Evolutionary conservation across 2,329 filamentous ascomycete genomes (phyloP).

Genomic region (Ophiostoma sp.): DNA sequence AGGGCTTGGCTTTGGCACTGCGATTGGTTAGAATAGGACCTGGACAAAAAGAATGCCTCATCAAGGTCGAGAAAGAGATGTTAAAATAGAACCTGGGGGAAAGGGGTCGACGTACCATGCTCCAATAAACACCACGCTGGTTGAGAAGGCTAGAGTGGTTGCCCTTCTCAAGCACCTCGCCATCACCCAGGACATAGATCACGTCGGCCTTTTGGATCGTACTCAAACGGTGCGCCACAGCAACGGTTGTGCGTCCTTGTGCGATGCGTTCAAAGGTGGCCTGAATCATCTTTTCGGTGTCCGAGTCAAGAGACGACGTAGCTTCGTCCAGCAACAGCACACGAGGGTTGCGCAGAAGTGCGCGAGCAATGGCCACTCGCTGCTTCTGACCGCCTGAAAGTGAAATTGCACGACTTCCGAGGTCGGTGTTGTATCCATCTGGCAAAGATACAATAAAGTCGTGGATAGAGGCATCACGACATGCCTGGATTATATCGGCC

Average conservation of each 20-base stretch:
- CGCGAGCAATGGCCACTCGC: constrained; percentile 57
- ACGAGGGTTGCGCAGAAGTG: constrained; percentile 52
- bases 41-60: constrained; percentile 17
- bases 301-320: constrained; percentile 59
- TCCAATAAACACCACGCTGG: constrained; percentile 56
- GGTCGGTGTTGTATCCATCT: constrained; percentile 65
- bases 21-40: constrained; percentile 14
- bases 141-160: constrained; percentile 53
- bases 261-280: constrained; percentile 65
- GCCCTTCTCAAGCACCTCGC: constrained; percentile 57
- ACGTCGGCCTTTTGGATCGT: constrained; percentile 30
- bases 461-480: constrained; percentile 65
- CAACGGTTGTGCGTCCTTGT: constrained; percentile 64
- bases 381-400: constrained; percentile 79
- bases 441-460: constrained; percentile 70
- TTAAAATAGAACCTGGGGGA: background rate
- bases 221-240: constrained; percentile 69
- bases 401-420: constrained; percentile 66
- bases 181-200: constrained; percentile 76
- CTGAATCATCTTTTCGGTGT: constrained; percentile 62
- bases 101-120: constrained; percentile 50
- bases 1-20: constrained; percentile 62
- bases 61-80: background rate
- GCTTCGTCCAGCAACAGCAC: constrained; percentile 61
- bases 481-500: constrained; percentile 53